phyloP scores from a whole-genome alignment of 768 basidiomycete species.

The Tulasnella sp. region DNA sequence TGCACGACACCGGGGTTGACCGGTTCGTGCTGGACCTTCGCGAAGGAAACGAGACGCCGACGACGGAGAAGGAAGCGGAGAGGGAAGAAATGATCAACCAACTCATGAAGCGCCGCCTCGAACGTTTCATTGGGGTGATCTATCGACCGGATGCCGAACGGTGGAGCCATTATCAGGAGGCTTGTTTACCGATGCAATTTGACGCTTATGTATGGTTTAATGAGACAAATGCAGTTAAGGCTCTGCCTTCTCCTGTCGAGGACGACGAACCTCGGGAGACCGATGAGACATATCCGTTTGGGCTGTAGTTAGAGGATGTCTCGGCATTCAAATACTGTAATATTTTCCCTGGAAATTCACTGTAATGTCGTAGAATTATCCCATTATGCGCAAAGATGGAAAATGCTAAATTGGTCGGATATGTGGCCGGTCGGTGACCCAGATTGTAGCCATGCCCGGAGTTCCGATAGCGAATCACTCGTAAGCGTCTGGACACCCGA shows the following conservation, averaged over 20 bases:
- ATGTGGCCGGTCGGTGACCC: neutral
- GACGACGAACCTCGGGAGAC: conserved; percentile 1
- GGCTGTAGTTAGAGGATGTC: conserved; percentile 10
- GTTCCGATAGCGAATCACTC: neutral
- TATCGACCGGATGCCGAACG: conserved; percentile 34
- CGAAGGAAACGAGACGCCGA: neutral
- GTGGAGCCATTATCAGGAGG: conserved; percentile 35
- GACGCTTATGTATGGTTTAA: conserved; percentile 31
- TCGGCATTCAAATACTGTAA: neutral
- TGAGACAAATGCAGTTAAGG: conserved; percentile 19
- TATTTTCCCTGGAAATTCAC: neutral
- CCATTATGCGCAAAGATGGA: neutral
- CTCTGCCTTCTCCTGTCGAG: neutral
- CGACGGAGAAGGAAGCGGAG: neutral
- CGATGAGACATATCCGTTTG: conserved; percentile 26
- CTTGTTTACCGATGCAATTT: conserved; percentile 34
- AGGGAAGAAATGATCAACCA: conserved; percentile 6
- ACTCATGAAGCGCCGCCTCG: conserved; percentile 28
- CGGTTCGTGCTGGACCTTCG: conserved; percentile 26
- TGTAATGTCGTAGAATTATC: neutral
- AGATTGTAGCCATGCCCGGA: neutral
- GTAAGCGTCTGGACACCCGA: neutral
- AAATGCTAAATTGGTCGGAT: neutral
- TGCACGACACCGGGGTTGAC: conserved; percentile 30
- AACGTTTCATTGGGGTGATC: conserved; percentile 37